These are phyloP conservation scores for Penicillium goetzii DNA, from an alignment of 495 filamentous ascomycete genomes.

Conservation along the genomic window DNA sequence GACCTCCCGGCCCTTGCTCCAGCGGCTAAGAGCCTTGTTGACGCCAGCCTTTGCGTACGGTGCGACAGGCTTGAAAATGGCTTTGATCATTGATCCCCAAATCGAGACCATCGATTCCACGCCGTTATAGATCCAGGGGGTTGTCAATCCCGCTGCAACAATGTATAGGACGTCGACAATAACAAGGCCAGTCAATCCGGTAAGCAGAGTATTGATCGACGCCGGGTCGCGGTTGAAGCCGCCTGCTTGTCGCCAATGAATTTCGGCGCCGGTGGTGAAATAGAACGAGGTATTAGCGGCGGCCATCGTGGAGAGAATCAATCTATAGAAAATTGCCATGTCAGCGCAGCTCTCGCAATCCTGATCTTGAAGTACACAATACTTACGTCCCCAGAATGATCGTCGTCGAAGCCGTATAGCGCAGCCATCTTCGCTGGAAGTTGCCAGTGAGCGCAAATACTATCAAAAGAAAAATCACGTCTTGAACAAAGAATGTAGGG, in stretches of 20 bases:
- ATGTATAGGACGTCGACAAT: slow-evolving; percentile 37
- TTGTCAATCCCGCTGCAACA: slow-evolving; percentile 27
- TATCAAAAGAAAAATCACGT: slow-evolving; percentile 26
- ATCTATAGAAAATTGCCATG: slow-evolving; percentile 21
- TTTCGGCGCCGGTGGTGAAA: slow-evolving; percentile 42
- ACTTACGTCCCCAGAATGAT: slow-evolving; percentile 23
- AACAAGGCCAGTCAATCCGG: slow-evolving; percentile 43
- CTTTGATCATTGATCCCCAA: slow-evolving; percentile 26
- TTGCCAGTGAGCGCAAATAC: slow-evolving; percentile 21
- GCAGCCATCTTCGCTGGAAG: slow-evolving; percentile 13
- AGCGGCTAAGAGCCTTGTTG: slow-evolving; percentile 11
- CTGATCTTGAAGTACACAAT: background rate
- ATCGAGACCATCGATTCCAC: slow-evolving; percentile 31
- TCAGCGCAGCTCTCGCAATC: background rate
- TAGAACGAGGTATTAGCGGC: slow-evolving; percentile 44
- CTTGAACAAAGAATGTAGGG: slow-evolving; percentile 35
- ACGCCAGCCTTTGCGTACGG: slow-evolving; percentile 1
- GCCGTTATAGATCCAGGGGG: slow-evolving; percentile 28
- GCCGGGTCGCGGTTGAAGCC: slow-evolving; percentile 42
- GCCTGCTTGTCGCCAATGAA: slow-evolving; percentile 45
- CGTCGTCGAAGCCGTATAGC: slow-evolving; percentile 16
- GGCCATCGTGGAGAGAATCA: slow-evolving; percentile 41
- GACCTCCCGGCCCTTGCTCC: slow-evolving; percentile 19
- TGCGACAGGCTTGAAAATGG: slow-evolving; percentile 18
- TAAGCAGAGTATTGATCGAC: slow-evolving; percentile 40